Percentiles rank a stretch among this genome's conserved stretches.
Conservation (phyloP, 148 eudicot species). For the Vaccinium myrtillus region DNA sequence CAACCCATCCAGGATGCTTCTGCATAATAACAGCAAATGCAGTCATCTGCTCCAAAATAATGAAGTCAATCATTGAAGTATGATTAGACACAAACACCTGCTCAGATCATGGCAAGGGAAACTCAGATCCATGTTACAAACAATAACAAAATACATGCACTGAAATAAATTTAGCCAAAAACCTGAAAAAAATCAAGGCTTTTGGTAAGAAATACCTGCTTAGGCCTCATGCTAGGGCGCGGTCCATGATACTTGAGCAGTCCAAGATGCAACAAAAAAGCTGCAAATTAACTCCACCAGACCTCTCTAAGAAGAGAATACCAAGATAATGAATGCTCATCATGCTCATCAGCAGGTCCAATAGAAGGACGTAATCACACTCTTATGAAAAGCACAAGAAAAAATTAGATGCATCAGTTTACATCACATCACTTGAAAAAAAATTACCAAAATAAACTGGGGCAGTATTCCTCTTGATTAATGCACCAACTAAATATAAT, state of each 20-base stretch:
- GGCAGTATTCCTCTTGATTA: background rate
- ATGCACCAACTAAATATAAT: background rate
- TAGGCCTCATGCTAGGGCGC: constrained; percentile 86
- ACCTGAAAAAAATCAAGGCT: background rate
- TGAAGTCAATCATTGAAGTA: constrained; percentile 98
- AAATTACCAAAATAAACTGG: background rate
- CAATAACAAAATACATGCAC: background rate
- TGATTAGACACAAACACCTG: constrained; percentile 99
- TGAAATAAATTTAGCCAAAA: constrained; percentile 5
- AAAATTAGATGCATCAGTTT: background rate
- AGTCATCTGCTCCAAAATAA: constrained; percentile 96
- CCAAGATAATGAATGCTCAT: background rate
- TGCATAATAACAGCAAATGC: constrained; percentile 99
- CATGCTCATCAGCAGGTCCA: background rate
- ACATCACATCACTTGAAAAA: background rate
- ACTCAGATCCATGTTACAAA: constrained; percentile 9
- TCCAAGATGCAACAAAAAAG: constrained; percentile 99
- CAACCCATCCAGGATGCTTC: constrained; percentile 99
- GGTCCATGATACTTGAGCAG: constrained; percentile 99
- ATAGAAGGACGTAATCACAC: background rate
- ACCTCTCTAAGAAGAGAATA: constrained; percentile 51
- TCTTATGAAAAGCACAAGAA: background rate
- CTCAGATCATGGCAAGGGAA: constrained; percentile 3
- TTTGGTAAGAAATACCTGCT: constrained; percentile 51
- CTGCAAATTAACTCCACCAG: constrained; percentile 96